Evolutionary conservation across 257 asterid genomes (phyloP), one percentile per base, ranked within the genome.

Genomic region (Fraxinus excelsior): DNA sequence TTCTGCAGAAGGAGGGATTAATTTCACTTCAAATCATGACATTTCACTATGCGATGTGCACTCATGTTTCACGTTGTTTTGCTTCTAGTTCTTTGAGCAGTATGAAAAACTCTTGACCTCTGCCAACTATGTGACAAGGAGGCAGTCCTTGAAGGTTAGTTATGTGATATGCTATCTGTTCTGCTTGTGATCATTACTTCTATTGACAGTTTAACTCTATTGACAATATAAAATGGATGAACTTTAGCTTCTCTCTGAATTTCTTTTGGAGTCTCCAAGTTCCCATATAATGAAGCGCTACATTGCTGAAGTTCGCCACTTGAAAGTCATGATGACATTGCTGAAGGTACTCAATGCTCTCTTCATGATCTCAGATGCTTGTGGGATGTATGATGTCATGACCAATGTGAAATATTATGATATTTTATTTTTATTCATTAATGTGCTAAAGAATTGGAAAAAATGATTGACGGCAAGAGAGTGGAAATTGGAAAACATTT

Each of bases 61-160:
- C 75, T 35, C 62, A 38, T 74, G 68, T 37, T 66, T 72, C 80
- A 37, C 51, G 44, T 74, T 19, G 35, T 76, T 70, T n/a, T 64
- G 75, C 34, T 78, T 81, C 23, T 91, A 95, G 99, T 95, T 95
- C 85, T 95, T 95, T 82, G 97, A 90, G 89, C 94, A 81, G 67
- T 95, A 95, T 78, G 99, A 95, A 85, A 90, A 80, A 74, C 97
- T 95, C 80, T 82, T 95, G 87, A 83, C 85, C 51, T 93, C 99
- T 72, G 73, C 87, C 42, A 95, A 95, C 84, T 95, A 95, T 58
- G 99, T 95, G 74, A 95, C 98, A 2, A 89, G 98, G 86, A 89
- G 99, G 91, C 99, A 95, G 82, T 95, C 99, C 67, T 87, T 95
- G 90, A 95, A 95, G 99, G 99, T 91, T 71, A 80, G 91, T 81